phyloP scores from a whole-genome alignment of 176 grass and related monocot genomes.

The Stipa capillata region DNA sequence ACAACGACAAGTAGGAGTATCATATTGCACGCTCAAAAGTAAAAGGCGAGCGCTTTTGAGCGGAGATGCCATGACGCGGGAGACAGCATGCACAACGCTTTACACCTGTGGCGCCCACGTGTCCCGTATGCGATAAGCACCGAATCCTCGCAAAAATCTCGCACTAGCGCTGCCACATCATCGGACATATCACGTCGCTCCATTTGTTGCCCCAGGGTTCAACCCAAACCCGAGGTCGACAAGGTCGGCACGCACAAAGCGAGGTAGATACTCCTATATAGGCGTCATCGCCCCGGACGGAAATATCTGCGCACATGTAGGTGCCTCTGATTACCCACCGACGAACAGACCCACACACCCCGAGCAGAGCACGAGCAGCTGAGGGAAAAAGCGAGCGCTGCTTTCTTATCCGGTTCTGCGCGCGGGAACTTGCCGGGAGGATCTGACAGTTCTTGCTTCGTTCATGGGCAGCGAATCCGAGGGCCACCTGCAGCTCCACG shows the following conservation, averaged over 20 bases:
- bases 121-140: slow-evolving; percentile 3
- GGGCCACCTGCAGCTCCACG: not conserved
- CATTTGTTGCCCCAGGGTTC: slow-evolving; percentile 26
- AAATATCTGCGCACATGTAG: slow-evolving; percentile 33
- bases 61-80: slow-evolving; percentile 9
- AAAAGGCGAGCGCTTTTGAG: not conserved
- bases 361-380: not conserved
- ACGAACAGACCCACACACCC: slow-evolving; percentile 15
- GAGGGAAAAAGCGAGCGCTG: no score
- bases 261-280: not conserved
- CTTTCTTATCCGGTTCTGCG: slow-evolving; percentile 20
- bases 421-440: not conserved
- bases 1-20: no score
- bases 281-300: not conserved
- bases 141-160: slow-evolving; percentile 18
- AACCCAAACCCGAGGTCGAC: not conserved
- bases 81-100: slow-evolving; percentile 1
- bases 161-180: not conserved
- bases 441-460: not conserved
- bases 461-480: slow-evolving; percentile 40
- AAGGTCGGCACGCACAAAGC: not conserved
- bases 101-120: slow-evolving; percentile 9
- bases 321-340: not conserved
- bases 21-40: not conserved
- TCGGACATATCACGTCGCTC: slow-evolving; percentile 9